Base-by-base conservation (phyloP, 176 grass and related monocot genomes). In the Rhynchospora tenuis region DNA sequence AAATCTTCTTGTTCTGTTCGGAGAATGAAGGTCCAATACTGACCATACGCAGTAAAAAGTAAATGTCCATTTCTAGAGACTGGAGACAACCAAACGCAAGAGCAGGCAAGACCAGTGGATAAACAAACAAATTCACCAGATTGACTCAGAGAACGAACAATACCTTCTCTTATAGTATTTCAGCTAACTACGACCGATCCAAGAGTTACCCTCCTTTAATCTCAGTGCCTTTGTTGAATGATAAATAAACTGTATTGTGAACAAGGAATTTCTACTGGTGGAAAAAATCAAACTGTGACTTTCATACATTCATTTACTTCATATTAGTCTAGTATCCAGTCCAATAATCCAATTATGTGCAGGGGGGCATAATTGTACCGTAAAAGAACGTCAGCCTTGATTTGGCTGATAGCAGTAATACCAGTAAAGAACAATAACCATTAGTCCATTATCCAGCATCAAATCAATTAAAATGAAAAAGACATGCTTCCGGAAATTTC, bases 111-210 rank as follows among this genome's bases (percentile, higher is more conserved):
- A 38, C 5, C 5, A 68, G 13, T 17, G 0, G 8, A 64, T 6
- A 64, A 64, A 84, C 44, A 77, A 84, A 61, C 19, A 76, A 60
- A 72, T 59, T 16, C 38, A 71, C 52, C 29, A 24, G 76, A 59
- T n/a, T 17, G 20, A 76, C 68, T 61, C 83, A 28, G 11, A 78
- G 44, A 85, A 62, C 33, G 76, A 73, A 84, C 65, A 55, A 42
- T 29, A 70, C 24, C 7, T 83, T 52, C 13, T n/a, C 45, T 20
- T 9, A n/a, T n/a, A n/a, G n/a, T n/a, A n/a, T 45, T 70, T 85
- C 22, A 59, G 48, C 78, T 45, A 78, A 2, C 33, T 54, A 78
- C 64, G 83, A 78, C 46, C 20, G 2, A 26, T 80, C 74, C 56
- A 38, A n/a, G 13, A 77, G n/a, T 62, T 47, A 78, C 51, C 64